Base-by-base conservation (phyloP, 345 rosid species). In the Camelina hispida region DNA sequence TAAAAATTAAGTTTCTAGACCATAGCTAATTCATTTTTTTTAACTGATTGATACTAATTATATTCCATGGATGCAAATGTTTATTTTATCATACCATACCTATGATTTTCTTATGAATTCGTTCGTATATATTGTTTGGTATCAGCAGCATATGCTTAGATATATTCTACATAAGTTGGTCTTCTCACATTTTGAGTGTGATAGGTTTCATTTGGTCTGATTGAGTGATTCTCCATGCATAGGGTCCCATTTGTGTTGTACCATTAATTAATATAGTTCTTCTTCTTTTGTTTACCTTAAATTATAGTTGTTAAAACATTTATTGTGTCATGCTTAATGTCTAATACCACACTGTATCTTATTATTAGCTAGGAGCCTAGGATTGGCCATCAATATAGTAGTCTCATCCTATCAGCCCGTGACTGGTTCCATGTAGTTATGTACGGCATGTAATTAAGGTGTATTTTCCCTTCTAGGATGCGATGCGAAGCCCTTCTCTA, bases 201-300 rank as follows among this genome's bases (percentile, higher is more conserved):
- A 71, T 48, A 20, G 6, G 35, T 9, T 28, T 58, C 66, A 7
- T 14, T 14, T 20, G 47, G 44, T 58, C 47, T 6, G 6, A 58
- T 14, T 32, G 58, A 57, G 18, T 9, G 43, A 7, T 14, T 48
- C 28, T 20, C 4, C 18, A 37, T 50, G 17, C 18, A 50, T 7
- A 15, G 42, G 67, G 54, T 52, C 76, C 54, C 76, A 62, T 34
- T 34, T 38, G 68, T 61, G 16, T 23, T 60, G 59, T 37, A 37
- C 28, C 38, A 47, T 50, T 22, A 9, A 17, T 20, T 20, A 20
- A 12, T 44, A 44, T 57, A 56, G 3, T 28, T 69, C 64, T 1
- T 28, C 1, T 51, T 22, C 2, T 38, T 38, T 40, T 56, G 17
- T 44, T 57, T 40, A 54, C 40, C 42, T 54, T 68, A 7, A 28